phyloP scores from a whole-genome alignment of 495 filamentous ascomycete genomes.

The Podospora appendiculata region DNA sequence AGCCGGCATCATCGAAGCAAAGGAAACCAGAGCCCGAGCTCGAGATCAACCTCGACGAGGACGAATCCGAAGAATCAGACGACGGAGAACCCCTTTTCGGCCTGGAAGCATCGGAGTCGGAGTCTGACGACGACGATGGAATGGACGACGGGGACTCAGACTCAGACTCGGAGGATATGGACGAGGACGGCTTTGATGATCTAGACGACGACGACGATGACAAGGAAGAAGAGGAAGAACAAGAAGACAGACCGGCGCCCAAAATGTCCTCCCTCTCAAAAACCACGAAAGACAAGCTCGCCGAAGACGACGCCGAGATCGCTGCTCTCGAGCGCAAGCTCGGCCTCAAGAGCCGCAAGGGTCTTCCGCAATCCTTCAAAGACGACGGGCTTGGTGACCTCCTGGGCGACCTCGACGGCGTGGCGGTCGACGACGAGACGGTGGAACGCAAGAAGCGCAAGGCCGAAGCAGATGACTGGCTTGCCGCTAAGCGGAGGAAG shows the following conservation, averaged over 20 bases:
- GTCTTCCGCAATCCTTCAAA: conserved; percentile 62
- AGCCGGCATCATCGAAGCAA: conserved; percentile 11
- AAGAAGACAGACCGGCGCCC: conserved; percentile 7
- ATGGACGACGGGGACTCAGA: background rate
- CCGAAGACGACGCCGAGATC: conserved; percentile 78
- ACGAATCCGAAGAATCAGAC: conserved; percentile 17
- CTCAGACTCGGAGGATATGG: conserved; percentile 16
- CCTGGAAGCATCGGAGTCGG: background rate
- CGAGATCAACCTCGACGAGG: conserved; percentile 8
- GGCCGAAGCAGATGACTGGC: conserved; percentile 48
- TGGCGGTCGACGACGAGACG: conserved; percentile 40
- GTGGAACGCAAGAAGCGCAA: conserved; percentile 60
- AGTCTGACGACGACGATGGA: conserved; percentile 16
- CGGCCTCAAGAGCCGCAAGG: conserved; percentile 73
- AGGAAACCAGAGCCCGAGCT: conserved; percentile 5
- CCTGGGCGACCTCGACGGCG: conserved; percentile 55
- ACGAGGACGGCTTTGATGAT: conserved; percentile 31
- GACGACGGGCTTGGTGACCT: conserved; percentile 82
- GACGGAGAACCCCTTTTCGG: conserved; percentile 16
- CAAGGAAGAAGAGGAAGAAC: conserved; percentile 7
- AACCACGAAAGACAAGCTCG: conserved; percentile 55
- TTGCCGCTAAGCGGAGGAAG: conserved; percentile 39
- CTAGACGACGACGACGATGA: conserved; percentile 26
- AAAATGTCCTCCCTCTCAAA: conserved; percentile 38
- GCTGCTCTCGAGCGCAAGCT: conserved; percentile 82